These are phyloP conservation scores for Penicillium janthinellum DNA, from an alignment of 2,329 filamentous ascomycete species.

Conservation along the genomic window DNA sequence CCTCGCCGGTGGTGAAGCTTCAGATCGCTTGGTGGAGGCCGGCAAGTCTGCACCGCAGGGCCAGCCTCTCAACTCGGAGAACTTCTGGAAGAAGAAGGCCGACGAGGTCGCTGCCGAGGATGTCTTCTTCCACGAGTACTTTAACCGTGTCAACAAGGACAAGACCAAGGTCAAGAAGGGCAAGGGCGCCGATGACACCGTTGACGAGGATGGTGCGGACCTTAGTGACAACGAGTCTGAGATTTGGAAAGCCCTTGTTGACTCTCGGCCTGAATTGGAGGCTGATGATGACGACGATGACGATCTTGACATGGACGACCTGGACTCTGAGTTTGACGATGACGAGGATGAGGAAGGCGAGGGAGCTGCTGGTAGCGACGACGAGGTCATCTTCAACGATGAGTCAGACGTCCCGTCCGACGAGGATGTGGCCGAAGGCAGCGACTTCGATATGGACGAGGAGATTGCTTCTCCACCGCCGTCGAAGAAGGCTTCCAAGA, in stretches of 20 bases:
- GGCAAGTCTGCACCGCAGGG: constrained; percentile 58
- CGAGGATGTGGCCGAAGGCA: constrained; percentile 48
- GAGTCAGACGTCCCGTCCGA: constrained; percentile 51
- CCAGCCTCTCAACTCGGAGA: constrained; percentile 77
- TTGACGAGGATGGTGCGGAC: constrained; percentile 48
- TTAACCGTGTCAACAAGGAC: constrained; percentile 71
- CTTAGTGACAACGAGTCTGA: constrained; percentile 71
- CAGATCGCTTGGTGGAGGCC: constrained; percentile 62
- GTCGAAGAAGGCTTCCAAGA: constrained; percentile 21
- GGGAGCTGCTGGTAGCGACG: constrained; percentile 44
- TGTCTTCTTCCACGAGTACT: constrained; percentile 98
- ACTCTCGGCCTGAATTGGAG: constrained; percentile 75
- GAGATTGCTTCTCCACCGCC: constrained; percentile 30
- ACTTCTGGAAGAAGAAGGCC: constrained; percentile 89
- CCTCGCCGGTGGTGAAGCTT: constrained; percentile 64
- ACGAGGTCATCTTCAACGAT: constrained; percentile 51
- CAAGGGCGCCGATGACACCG: constrained; percentile 52
- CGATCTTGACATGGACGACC: constrained; percentile 58
- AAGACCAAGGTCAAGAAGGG: constrained; percentile 57
- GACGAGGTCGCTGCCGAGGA: constrained; percentile 88
- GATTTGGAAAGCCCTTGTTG: constrained; percentile 88
- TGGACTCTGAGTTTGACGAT: constrained; percentile 55
- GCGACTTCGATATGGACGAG: constrained; percentile 51
- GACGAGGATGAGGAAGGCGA: constrained; percentile 50
- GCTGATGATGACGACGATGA: constrained; percentile 60